Conservation (phyloP, 176 grass and related monocot species). For the Aegilops sharonensis region DNA sequence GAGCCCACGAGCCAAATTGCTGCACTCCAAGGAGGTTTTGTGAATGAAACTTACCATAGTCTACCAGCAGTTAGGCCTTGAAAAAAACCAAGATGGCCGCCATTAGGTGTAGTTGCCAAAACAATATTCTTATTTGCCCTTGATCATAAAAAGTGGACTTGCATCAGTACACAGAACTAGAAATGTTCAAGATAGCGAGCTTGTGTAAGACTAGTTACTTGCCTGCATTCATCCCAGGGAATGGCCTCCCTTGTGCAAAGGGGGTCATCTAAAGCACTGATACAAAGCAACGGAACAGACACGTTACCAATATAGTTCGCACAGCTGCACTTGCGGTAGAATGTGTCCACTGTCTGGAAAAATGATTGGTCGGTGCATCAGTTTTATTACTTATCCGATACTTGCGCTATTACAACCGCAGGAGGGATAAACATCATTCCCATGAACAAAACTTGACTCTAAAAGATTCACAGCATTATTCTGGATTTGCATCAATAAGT, state of each 20-base stretch:
- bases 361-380: constrained; percentile 13
- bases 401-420: background rate
- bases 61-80: constrained; percentile 71
- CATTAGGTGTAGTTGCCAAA: constrained; percentile 88
- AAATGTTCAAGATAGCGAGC: background rate
- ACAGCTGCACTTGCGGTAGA: constrained; percentile 92
- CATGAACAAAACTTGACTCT: background rate
- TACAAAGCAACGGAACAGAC: constrained; percentile 75
- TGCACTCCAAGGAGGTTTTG: background rate
- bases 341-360: constrained; percentile 94
- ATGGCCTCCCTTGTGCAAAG: constrained; percentile 95
- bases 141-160: constrained; percentile 24
- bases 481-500: constrained; percentile 1
- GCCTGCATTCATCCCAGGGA: constrained; percentile 98
- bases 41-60: constrained; percentile 59
- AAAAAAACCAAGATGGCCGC: constrained; percentile 89
- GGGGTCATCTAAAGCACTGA: constrained; percentile 94
- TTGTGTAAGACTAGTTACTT: constrained; percentile 4
- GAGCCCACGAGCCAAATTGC: background rate
- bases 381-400: background rate
- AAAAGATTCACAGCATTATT: constrained; percentile 2
- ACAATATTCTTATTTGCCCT: constrained; percentile 89
- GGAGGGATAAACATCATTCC: background rate
- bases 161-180: constrained; percentile 12
- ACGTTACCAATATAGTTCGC: constrained; percentile 61